Percentiles rank a stretch among this genome's conserved stretches.
Evolutionary conservation across 1,284 basidiomycete species (phyloP).

Genomic region (Phaffia rhodozyma): DNA sequence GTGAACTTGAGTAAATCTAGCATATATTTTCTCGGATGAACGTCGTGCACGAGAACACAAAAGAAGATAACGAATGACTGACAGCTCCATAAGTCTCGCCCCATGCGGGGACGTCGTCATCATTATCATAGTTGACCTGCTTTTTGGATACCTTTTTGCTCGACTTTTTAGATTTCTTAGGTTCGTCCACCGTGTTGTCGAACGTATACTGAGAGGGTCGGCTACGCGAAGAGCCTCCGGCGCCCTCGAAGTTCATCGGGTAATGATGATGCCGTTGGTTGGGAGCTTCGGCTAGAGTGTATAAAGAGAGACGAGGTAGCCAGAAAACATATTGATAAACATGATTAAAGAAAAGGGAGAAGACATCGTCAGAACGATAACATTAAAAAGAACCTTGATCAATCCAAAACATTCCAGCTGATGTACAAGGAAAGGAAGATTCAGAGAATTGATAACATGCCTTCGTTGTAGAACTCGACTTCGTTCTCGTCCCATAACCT

Average conservation of each 20-base stretch:
- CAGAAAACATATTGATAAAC: background rate
- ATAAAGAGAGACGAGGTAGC: conserved; percentile 17
- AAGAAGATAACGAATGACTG: background rate
- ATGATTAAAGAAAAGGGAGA: background rate
- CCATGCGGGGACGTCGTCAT: conserved; percentile 38
- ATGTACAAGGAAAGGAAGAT: background rate
- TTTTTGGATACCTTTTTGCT: conserved; percentile 22
- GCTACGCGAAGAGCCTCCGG: background rate
- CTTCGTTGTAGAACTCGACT: conserved; percentile 32
- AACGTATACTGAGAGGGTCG: background rate
- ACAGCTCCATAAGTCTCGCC: conserved; percentile 33
- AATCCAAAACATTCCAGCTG: no score
- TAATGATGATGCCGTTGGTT: conserved; percentile 37
- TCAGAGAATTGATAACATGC: conserved; percentile 21
- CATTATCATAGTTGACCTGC: conserved; percentile 27
- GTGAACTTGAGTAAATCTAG: no score
- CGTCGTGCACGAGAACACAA: background rate
- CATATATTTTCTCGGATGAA: no score
- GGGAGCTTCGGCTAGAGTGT: conserved; percentile 26
- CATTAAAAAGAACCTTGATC: background rate
- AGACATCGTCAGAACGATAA: background rate
- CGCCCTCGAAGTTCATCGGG: conserved; percentile 38
- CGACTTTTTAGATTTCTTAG: background rate
- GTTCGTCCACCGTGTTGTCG: background rate
- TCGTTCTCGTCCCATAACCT: conserved; percentile 32